Base-by-base conservation (phyloP, 176 grass and related monocot genomes). In the Oryza nivara region DNA sequence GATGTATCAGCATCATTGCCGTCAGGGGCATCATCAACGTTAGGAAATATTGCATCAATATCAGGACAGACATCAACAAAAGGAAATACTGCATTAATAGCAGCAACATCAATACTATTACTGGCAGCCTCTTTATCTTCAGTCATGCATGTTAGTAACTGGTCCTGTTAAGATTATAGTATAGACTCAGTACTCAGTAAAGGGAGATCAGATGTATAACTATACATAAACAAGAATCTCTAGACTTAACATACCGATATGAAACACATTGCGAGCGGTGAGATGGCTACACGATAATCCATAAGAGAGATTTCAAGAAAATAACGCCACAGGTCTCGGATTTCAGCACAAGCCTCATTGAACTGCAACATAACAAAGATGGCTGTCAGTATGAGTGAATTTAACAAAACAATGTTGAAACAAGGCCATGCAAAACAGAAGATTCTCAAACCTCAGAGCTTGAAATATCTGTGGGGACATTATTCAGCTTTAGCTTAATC, bases 21-120 rank as follows among this genome's bases (percentile, higher is more conserved):
- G n/a, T 45, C 65, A 40, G 30, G 41, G 58, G 23, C 25, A 74
- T 13, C 56, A 32, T 41, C 38, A 83, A 49, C 26, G 46, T 83
- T 73, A 65, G 23, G 23, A 11, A 65, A 83, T 47, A 74, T 44
- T 46, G 25, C 25, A 17, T 66, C 81, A 48, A 74, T 48, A 74
- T 74, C 61, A 60, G 52, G 17, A 74, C 3, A 22, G 52, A 4
- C 41, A 65, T 26, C 40, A 83, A 49, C 17, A 74, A 65, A 64
- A 65, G 23, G 23, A 16, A 47, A 83, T 65, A 74, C 26, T 46
- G 58, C 17, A 17, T 49, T 70, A 48, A 83, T 65, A 83, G 4
- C 61, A 60, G 52, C 40, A 74, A 1, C 67, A 70, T 8, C 58
- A 83, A 83, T 65, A 20, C 36, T 72, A 52, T 40, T 64, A 20